Evolutionary conservation across 306 rosid species (phyloP).

Genomic region (Vachellia pachyceras): DNA sequence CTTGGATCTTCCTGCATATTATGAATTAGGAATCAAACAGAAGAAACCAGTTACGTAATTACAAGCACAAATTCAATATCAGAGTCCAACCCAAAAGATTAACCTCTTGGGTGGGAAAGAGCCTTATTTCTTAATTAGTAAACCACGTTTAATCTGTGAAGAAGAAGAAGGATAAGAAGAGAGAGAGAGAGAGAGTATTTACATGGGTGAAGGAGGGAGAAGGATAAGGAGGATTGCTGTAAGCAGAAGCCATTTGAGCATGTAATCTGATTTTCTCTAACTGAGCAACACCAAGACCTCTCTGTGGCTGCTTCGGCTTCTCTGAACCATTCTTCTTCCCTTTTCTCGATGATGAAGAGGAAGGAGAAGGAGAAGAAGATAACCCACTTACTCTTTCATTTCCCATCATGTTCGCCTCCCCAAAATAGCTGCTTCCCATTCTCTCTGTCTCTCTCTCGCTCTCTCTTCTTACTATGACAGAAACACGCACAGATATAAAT

Average conservation of each 20-base stretch:
- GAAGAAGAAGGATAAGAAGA: too few relatives aligned
- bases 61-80: too few relatives aligned
- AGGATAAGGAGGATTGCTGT: background rate
- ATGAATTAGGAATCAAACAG: constrained; percentile 12
- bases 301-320: constrained; percentile 95
- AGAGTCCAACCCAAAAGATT: too few relatives aligned
- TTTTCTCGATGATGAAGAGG: constrained; percentile 57
- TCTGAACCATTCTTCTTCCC: constrained; percentile 79
- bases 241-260: constrained; percentile 62
- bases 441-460: too few relatives aligned
- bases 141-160: too few relatives aligned
- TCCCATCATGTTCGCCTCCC: constrained; percentile 79
- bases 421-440: constrained; percentile 69
- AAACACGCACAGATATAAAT: too few relatives aligned
- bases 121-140: too few relatives aligned
- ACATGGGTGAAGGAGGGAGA: constrained; percentile 63
- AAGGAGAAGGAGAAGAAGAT: constrained; percentile 20
- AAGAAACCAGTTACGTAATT: too few relatives aligned
- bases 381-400: constrained; percentile 47
- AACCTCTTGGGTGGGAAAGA: too few relatives aligned
- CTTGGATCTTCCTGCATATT: constrained; percentile 65
- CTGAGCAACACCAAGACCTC: constrained; percentile 99
- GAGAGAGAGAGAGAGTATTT: too few relatives aligned
- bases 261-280: constrained; percentile 97
- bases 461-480: too few relatives aligned